Base-by-base conservation (phyloP, 2,329 filamentous ascomycete species). In the Diplodia intermedia region DNA sequence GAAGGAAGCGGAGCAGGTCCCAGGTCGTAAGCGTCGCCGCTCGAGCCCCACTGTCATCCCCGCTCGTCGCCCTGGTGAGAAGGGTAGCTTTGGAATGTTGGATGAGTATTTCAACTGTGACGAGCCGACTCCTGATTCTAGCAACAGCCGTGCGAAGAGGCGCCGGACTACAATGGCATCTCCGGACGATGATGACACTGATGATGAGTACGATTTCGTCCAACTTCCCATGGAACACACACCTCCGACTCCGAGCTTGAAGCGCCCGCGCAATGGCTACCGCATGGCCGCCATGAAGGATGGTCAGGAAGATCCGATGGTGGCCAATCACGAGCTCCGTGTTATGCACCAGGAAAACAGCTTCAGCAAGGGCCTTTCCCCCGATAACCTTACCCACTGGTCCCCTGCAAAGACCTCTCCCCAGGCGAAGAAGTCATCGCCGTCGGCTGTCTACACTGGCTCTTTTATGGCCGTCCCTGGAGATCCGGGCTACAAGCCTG, bases 401-500 rank as follows among this genome's bases (percentile, higher is more conserved):
- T 26, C 20, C 8, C 29, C 26, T 18, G 40, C 56, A 52, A 56
- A 53, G 29, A 38, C 8, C 5, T 40, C 56, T 15, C 50, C 52
- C n/a, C 53, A 63, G 15, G 8, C 2, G 4, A 50, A 40, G 20
- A 33, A 54, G 38, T 31, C 52, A 7, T 43, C 56, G 23, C 29
- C 66, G 6, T 65, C 66, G 7, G 55, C 50, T 12, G 29, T 63
- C 33, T 68, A 68, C 57, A 63, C 23, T 8, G 66, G 66, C 12
- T 49, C 26, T 6, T 4, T 56, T 8, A 43, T 65, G 26, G 66
- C 66, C 4, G 36, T 65, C 20, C 66, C 66, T 50, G 66, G 66
- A 18, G 66, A 68, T 23, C 8, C 47, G 14, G 66, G 66, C 18
- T 68, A 65, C 57, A 65, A 52, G 66, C 52, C 65, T 18, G 29